A percentile compares a stretch with the other conserved stretches of the same genome.
These are phyloP conservation scores for Fusarium hostae DNA, from an alignment of 2,329 filamentous ascomycete species.

Conservation along the genomic window DNA sequence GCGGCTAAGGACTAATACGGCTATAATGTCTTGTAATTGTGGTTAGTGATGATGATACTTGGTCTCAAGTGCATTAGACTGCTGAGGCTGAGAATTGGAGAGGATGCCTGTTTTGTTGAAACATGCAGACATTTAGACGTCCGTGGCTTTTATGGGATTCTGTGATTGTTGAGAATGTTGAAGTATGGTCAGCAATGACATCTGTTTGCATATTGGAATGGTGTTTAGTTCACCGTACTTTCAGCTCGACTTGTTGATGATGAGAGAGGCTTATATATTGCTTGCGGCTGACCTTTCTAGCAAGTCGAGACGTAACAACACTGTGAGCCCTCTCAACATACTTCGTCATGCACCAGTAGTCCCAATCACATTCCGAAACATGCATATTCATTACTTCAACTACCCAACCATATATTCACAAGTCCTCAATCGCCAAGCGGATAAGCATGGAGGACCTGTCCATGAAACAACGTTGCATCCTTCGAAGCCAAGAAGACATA, in stretches of 20 bases:
- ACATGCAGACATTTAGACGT: not conserved
- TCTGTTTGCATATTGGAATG: accelerated
- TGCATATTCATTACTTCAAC: accelerated
- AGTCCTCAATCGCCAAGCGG: conserved; percentile 51
- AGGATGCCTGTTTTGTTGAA: not conserved
- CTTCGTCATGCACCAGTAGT: not conserved
- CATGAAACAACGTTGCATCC: conserved; percentile 53
- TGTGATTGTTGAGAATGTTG: not conserved
- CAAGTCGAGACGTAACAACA: accelerated
- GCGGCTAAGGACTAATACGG: not conserved
- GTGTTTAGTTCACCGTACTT: not conserved
- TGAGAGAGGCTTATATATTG: not conserved
- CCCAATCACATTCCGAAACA: not conserved
- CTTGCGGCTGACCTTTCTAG: not conserved
- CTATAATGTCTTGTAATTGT: not conserved
- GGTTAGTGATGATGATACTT: not conserved
- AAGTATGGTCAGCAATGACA: not conserved
- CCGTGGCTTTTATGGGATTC: not conserved
- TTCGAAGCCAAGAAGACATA: conserved; percentile 55
- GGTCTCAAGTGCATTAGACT: not conserved
- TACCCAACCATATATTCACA: not conserved
- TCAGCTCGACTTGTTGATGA: not conserved
- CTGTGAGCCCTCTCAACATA: accelerated
- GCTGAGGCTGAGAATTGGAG: not conserved
- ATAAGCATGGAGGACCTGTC: conserved; percentile 55